Evolutionary conservation across 169 alveolate species (phyloP), one percentile per base, ranked within the genome.

Genomic region (Babesia caballi): DNA sequence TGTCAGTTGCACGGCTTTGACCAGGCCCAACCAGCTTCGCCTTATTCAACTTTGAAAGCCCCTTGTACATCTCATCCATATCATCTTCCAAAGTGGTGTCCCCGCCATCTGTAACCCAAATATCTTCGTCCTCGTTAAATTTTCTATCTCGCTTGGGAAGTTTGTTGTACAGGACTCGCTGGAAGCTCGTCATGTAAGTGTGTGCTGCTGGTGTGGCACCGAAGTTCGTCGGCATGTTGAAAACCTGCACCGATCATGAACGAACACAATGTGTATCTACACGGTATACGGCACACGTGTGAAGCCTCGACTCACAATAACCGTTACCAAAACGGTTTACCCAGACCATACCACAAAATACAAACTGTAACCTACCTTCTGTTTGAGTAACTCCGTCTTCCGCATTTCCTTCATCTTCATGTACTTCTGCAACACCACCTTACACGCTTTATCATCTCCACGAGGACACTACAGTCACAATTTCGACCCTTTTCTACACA

Each of bases 141-240:
- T 69, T 69, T 32, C 11, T 19, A 15, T 4, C 15, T 27, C 32
- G 19, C 30, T 63, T 63, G 11, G 11, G 46, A n/a, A 78, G 68
- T n/a, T 60, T 78, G 47, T 67, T 58, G 68, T 78, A 78, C 28
- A 78, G 30, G 5, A 35, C 74, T 66, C 82, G 47, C 50, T 78
- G 86, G 61, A 68, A 78, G 27, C 66, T 30, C 4, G 86, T 50
- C 86, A 78, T 78, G 42, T 78, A 78, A 0, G 75, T 69, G 21
- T 33, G 4, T 33, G 36, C 52, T 7, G 59, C 49, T 1, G 86
- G 86, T 42, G 32, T 41, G 1, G 50, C 53, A 38, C 46, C 42
- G 41, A 65, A 78, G 14, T 50, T 58, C 23, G 23, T 33, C 19
- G 86, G 86, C 23, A 78, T 25, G 74, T 78, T 78, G 33, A 78